Conservation (phyloP, 352 stramenopile species). For the Pythium vanterpoolii region DNA sequence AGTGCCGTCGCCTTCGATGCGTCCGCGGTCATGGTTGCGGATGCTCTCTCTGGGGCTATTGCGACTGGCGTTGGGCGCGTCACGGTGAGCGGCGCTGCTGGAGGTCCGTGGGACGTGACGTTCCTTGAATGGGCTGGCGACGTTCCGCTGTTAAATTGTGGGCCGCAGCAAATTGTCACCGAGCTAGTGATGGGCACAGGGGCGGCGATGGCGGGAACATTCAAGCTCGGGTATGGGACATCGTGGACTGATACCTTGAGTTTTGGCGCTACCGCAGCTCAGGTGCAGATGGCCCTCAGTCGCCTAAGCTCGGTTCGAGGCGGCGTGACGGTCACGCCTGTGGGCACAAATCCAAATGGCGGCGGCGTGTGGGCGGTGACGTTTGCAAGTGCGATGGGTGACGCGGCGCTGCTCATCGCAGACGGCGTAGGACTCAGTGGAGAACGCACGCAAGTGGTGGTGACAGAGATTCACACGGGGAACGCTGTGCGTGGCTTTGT, state of each 20-base stretch:
- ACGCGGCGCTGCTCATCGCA: constrained; percentile 24
- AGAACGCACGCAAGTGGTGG: constrained; percentile 16
- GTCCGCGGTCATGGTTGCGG: constrained; percentile 11
- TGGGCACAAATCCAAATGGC: constrained; percentile 23
- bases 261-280: constrained; percentile 23
- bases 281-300: constrained; percentile 34
- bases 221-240: constrained; percentile 29
- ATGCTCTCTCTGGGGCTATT: constrained; percentile 23
- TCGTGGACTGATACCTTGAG: constrained; percentile 28
- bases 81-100: constrained; percentile 11
- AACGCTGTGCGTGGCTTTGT: constrained; percentile 34
- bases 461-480: constrained; percentile 26
- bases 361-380: constrained; percentile 42
- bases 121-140: constrained; percentile 46
- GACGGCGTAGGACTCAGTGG: constrained; percentile 26
- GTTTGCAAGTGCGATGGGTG: constrained; percentile 33
- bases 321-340: constrained; percentile 26
- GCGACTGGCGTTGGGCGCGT: constrained; percentile 29
- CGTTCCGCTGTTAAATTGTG: constrained; percentile 35
- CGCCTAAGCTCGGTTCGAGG: constrained; percentile 16
- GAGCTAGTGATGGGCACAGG: constrained; percentile 35
- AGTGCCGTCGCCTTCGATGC: constrained; percentile 32
- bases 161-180: constrained; percentile 35
- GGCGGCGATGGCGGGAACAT: constrained; percentile 27
- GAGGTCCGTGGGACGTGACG: constrained; percentile 35